Evolutionary conservation across 768 basidiomycete species (phyloP).

Genomic region (Tylopilus vinaceipallidus): DNA sequence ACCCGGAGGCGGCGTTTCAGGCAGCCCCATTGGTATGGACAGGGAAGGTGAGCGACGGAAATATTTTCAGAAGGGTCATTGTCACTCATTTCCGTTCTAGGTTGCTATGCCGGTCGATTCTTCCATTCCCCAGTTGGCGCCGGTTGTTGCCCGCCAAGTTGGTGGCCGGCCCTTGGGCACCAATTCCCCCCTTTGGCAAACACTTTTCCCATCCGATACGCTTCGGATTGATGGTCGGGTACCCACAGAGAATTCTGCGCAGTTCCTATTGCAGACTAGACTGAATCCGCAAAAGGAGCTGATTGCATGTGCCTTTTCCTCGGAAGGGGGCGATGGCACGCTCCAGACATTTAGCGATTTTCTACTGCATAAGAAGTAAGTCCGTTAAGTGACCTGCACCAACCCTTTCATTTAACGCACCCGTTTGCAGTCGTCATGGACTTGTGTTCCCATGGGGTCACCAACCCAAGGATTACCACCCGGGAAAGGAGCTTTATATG

Average conservation of each 20-base stretch:
- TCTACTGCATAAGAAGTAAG: constrained; percentile 70
- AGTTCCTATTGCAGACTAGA: constrained; percentile 77
- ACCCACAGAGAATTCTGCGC: constrained; percentile 66
- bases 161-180: constrained; percentile 64
- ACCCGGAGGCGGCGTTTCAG: constrained; percentile 51
- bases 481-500: constrained; percentile 86
- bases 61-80: background rate
- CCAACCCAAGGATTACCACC: constrained; percentile 66
- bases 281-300: constrained; percentile 78
- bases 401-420: constrained; percentile 7
- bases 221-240: constrained; percentile 85
- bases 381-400: constrained; percentile 15
- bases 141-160: constrained; percentile 72
- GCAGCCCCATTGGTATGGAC: constrained; percentile 65
- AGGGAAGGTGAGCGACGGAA: constrained; percentile 56
- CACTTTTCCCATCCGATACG: constrained; percentile 67
- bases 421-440: constrained; percentile 67
- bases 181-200: constrained; percentile 67
- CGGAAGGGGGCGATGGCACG: constrained; percentile 44
- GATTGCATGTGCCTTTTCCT: constrained; percentile 70
- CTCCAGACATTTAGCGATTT: constrained; percentile 65
- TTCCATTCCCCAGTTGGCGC: constrained; percentile 61
- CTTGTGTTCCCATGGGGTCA: constrained; percentile 85
- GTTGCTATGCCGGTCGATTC: constrained; percentile 81
- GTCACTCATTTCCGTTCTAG: constrained; percentile 38